Base-by-base conservation (phyloP, 2,329 filamentous ascomycete genomes). In the Colletotrichum sidae region DNA sequence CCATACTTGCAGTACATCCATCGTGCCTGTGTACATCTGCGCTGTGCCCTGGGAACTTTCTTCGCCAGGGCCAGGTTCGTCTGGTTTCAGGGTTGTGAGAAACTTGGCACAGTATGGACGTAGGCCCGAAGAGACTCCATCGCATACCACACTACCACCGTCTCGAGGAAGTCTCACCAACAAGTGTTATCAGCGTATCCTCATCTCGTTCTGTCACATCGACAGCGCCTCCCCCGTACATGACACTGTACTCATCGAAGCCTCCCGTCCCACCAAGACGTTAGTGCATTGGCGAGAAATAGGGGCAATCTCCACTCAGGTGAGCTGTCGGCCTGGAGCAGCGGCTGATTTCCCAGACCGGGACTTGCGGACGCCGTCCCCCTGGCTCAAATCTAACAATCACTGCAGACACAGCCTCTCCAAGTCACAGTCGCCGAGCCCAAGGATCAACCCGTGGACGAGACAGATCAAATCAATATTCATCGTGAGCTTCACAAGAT, bases 281-380 rank as follows among this genome's bases (percentile, higher is more conserved):
- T 65, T 65, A 52, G 51, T 50, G 50, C 51, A 6, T 55, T 55
- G 44, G 6, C 56, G 50, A 55, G 52, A 55, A 62, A 66, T 66
- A 63, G 63, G 63, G 63, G 63, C 53, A 66, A 66, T 66, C 63
- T 66, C 63, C 63, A 63, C 63, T 38, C 38, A 60, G 33, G 57
- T 47, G 51, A 55, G 50, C 50, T 41, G 42, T 51, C 45, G 56
- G 57, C 56, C 55, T 64, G 55, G 56, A 60, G 45, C 17, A 51
- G 39, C 56, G 56, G 61, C 61, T 61, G 51, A 7, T 52, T 66
- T 62, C 63, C 50, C 53, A 66, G 58, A 56, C 63, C 63, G 63
- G 58, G 52, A 57, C 58, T 15, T 53, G 46, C 58, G 58, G 52
- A 55, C 58, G 58, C 62, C 62, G 58, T 46, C 35, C 15, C 45